Evolutionary conservation across 108 stramenopile species (phyloP).

Genomic region (Pelagomonas calceolata): DNA sequence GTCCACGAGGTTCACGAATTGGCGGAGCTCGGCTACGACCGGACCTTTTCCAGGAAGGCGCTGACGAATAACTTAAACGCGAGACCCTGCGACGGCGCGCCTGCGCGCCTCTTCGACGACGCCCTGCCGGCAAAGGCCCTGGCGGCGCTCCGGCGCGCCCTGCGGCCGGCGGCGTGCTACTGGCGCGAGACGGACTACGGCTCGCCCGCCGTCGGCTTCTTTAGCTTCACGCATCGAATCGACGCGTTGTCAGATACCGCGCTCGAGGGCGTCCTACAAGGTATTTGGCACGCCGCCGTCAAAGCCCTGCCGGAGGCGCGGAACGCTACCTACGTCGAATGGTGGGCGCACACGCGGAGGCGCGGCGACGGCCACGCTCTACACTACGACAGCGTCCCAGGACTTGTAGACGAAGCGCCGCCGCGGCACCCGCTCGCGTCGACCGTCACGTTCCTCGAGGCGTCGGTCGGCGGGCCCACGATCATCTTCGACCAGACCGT

Average conservation of each 20-base stretch:
- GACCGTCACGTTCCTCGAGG: neutral
- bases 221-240: slow-evolving; percentile 19
- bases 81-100: neutral
- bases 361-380: slow-evolving; percentile 77
- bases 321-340: slow-evolving; percentile 45
- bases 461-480: neutral
- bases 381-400: slow-evolving; percentile 80
- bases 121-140: neutral
- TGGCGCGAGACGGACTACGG: slow-evolving; percentile 23
- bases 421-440: neutral
- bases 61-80: no score
- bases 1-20: neutral
- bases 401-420: slow-evolving; percentile 9
- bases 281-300: neutral
- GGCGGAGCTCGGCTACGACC: neutral
- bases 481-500: neutral
- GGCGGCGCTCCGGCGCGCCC: slow-evolving; percentile 9
- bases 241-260: slow-evolving; percentile 10
- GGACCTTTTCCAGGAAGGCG: neutral
- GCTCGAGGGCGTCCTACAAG: neutral
- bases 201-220: slow-evolving; percentile 12
- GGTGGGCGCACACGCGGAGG: slow-evolving; percentile 86
- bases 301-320: neutral
- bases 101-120: neutral
- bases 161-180: slow-evolving; percentile 12